Evolutionary conservation across 1,139 yeast species (phyloP).

Genomic region (Saccharomyces pastorianus): DNA sequence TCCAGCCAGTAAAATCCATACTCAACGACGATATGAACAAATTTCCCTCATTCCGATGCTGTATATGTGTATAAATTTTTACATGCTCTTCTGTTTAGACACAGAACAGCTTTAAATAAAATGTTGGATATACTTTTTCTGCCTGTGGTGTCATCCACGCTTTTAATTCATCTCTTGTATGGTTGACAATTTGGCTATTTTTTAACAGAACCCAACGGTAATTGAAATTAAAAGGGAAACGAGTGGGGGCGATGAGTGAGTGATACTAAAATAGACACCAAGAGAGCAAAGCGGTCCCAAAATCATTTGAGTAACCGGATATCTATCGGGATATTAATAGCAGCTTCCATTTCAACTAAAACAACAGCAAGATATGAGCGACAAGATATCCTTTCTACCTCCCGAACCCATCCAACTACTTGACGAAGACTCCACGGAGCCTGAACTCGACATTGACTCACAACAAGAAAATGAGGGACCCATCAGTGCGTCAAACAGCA

Average conservation of each 20-base stretch:
- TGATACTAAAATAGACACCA: neutral
- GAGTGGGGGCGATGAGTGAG: neutral
- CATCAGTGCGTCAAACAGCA: neutral
- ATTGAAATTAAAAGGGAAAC: neutral
- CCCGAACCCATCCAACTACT: slow-evolving; percentile 24
- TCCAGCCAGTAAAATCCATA: neutral
- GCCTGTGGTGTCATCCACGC: neutral
- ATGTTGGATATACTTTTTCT: neutral
- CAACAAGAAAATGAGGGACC: neutral
- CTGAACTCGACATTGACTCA: neutral
- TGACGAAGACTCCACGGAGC: slow-evolving; percentile 10
- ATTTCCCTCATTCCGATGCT: neutral
- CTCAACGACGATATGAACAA: neutral
- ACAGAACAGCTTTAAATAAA: neutral
- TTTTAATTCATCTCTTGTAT: neutral
- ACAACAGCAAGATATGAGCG: slow-evolving; percentile 3
- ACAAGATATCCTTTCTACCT: slow-evolving; percentile 15
- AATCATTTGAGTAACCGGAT: neutral
- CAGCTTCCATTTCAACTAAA: neutral
- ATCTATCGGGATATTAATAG: neutral
- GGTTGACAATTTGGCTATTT: neutral
- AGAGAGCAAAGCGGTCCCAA: neutral
- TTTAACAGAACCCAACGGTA: neutral
- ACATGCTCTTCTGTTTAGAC: neutral
- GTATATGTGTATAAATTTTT: neutral